Base-by-base conservation (phyloP, 78 protist genomes). In the Blattamonas nauphoetae region DNA sequence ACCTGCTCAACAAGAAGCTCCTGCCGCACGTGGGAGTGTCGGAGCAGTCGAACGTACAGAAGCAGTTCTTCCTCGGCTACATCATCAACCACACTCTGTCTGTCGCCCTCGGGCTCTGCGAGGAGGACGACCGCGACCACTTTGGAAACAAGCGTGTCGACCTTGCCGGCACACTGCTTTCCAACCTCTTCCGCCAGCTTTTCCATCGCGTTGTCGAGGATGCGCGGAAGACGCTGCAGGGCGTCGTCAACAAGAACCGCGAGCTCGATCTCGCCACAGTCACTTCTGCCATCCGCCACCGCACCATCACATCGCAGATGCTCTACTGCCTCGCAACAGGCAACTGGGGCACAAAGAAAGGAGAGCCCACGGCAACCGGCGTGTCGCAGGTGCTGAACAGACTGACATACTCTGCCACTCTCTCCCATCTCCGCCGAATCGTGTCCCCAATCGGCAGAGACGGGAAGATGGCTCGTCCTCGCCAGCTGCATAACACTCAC, bases 141-240 rank as follows among this genome's bases (percentile, higher is more conserved):
- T 97, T 90, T 88, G 99, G 96, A 43, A 97, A 98, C 93, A 99
- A 99, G 96, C 96, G 99, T 45, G 38, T 96, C 0, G 99, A 97
- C 84, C 85, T 97, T 45, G 96, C 99, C 0, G 99, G 99, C 1
- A 93, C 98, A 36, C 91, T 99, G 3, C 2, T 97, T 29, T 91
- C 92, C 32, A 35, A 44, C 1, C 92, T 97, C 29, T 97, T 97
- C 91, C 89, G 96, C 43, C 78, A 79, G 41, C 90, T 93, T 41
- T 95, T 97, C 91, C 81, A 87, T 85, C 87, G 88, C 45, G 63
- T 94, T 11, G 44, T 42, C 45, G 92, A 89, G 78, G 92, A 90
- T n/a, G 80, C 89, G 41, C 79, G 71, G n/a, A 85, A 41, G 77
- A n/a, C 85, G 2, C 38, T 64, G 78, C 83, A 35, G 45, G 1